A percentile compares a stretch with the other conserved stretches of the same genome.
phyloP scores from a whole-genome alignment of 148 eudicot genomes.

The Hydrangea macrophylla region DNA sequence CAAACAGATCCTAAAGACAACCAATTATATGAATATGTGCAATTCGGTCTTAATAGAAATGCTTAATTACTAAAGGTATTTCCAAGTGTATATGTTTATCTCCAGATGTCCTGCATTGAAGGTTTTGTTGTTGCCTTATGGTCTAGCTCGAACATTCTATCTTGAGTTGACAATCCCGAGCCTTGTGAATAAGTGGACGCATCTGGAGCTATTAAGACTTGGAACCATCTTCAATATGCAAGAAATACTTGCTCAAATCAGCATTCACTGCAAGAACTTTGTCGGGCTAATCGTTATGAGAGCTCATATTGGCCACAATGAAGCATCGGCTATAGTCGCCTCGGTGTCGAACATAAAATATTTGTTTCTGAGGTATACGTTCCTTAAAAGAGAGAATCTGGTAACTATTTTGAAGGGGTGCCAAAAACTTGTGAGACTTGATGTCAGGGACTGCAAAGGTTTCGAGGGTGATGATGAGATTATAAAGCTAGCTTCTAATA shows the following conservation, averaged over 20 bases:
- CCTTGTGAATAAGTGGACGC: conserved; percentile 2
- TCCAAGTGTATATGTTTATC: too few species aligned
- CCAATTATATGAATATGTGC: too few species aligned
- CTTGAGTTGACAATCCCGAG: background rate
- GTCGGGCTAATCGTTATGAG: background rate
- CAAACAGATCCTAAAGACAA: too few species aligned
- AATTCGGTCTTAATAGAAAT: too few species aligned
- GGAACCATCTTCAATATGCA: background rate
- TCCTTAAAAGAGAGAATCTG: background rate
- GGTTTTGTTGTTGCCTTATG: background rate
- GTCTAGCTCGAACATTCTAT: background rate
- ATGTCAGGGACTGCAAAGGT: conserved; percentile 5
- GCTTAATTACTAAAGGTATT: too few species aligned
- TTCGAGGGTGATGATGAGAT: background rate
- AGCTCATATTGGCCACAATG: background rate
- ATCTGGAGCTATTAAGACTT: background rate
- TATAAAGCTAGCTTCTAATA: background rate
- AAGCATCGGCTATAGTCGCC: background rate
- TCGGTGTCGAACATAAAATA: background rate
- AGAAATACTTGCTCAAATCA: conserved; percentile 1
- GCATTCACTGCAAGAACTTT: conserved; percentile 3
- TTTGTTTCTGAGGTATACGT: background rate
- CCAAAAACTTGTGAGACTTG: conserved; percentile 3
- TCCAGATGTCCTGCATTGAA: conserved; percentile 1
- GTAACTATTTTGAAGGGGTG: conserved; percentile 3